These are phyloP conservation scores for Uronychia setigera DNA, from an alignment of 73 alveolate genomes.

Conservation along the genomic window DNA sequence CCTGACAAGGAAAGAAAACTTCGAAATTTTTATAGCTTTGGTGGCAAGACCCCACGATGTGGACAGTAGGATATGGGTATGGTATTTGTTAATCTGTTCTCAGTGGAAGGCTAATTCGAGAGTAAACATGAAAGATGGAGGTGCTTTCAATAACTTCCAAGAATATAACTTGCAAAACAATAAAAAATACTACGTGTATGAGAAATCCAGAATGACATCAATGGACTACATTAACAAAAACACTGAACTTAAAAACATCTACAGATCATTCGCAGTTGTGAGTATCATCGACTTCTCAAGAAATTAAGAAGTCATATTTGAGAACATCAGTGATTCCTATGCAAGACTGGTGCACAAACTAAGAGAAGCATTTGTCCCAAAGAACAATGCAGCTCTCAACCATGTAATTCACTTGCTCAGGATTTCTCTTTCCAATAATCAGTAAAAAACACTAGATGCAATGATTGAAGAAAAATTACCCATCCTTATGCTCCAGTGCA, in stretches of 20 bases:
- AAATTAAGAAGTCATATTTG: conserved; percentile 10
- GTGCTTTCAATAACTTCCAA: conserved; percentile 4
- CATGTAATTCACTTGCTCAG: not conserved
- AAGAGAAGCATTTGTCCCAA: conserved; percentile 14
- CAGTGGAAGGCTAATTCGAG: too few species aligned
- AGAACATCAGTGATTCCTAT: conserved; percentile 18
- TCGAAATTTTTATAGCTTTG: conserved; percentile 24
- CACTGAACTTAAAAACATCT: conserved; percentile 33
- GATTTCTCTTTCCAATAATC: not conserved
- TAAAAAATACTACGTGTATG: conserved; percentile 6
- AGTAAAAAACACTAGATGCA: too few species aligned
- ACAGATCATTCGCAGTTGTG: conserved; percentile 38
- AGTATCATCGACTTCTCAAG: conserved; percentile 15
- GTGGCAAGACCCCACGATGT: conserved; percentile 58
- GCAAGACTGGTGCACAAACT: conserved; percentile 6
- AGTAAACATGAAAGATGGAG: conserved; percentile 34
- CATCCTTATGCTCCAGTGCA: too few species aligned
- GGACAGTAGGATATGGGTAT: conserved; percentile 43
- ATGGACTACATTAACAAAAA: conserved; percentile 54
- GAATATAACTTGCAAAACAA: conserved; percentile 21
- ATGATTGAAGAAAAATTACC: too few species aligned
- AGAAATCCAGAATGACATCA: conserved; percentile 4
- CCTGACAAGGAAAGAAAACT: conserved; percentile 35
- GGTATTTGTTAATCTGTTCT: not conserved
- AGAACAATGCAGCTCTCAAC: conserved; percentile 25